phyloP scores from a whole-genome alignment of 257 asterid genomes.

The Echites panduratus region DNA sequence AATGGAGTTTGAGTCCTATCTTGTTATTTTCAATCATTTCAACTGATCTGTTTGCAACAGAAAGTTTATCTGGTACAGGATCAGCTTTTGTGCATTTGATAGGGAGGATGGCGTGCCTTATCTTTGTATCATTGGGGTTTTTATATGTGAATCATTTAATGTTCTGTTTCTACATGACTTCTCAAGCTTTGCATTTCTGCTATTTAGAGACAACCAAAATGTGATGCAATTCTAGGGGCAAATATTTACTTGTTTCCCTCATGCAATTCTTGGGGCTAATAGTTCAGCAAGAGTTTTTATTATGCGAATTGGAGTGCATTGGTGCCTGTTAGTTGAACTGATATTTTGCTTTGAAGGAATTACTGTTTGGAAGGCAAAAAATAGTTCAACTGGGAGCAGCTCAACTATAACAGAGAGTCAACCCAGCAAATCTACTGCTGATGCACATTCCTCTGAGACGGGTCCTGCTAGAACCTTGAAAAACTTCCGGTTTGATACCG shows the following conservation, averaged over 20 bases:
- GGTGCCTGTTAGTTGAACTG: slow-evolving; percentile 4
- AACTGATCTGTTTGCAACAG: neutral
- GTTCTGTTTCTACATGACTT: neutral
- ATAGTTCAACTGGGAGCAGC: slow-evolving; percentile 53
- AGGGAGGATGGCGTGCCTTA: neutral
- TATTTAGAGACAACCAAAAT: neutral
- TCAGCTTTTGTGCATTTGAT: neutral
- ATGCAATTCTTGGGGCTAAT: neutral
- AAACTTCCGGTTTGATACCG: slow-evolving; percentile 67
- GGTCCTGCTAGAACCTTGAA: slow-evolving; percentile 56
- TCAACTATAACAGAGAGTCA: slow-evolving; percentile 41
- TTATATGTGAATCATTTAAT: neutral
- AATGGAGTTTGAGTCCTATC: neutral
- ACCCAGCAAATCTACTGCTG: slow-evolving; percentile 37
- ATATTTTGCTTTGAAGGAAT: slow-evolving; percentile 39
- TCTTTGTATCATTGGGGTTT: neutral
- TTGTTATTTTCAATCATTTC: neutral
- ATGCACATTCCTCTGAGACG: slow-evolving; percentile 28
- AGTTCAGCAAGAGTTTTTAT: neutral
- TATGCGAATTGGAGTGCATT: neutral
- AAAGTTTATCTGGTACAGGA: neutral
- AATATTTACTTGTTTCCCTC: too few species aligned
- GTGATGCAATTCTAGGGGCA: neutral
- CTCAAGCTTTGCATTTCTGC: neutral
- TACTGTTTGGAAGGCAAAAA: slow-evolving; percentile 67